Evolutionary conservation across 139 green algal genomes (phyloP).

Genomic region (Coelastrella sp.): DNA sequence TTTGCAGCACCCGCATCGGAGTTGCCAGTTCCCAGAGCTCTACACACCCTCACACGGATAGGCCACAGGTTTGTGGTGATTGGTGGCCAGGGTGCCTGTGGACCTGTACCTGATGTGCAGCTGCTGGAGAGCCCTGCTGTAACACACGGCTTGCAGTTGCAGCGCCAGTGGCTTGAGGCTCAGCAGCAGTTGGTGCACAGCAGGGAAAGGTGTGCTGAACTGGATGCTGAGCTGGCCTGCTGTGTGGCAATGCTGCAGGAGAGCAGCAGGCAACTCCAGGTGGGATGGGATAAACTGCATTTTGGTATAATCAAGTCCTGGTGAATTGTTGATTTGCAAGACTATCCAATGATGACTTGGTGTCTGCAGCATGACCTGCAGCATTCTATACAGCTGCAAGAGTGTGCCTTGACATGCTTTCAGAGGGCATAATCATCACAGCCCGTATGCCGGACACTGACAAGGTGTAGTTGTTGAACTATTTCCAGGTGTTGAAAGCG

Average conservation of each 20-base stretch:
- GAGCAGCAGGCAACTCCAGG: neutral
- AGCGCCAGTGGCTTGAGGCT: neutral
- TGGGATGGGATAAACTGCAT: neutral
- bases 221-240: conserved; percentile 4
- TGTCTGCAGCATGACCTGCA: too few relatives aligned
- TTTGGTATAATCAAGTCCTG: too few relatives aligned
- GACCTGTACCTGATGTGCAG: conserved; percentile 24
- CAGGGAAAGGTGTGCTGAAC: neutral
- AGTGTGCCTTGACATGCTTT: too few relatives aligned
- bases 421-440: too few relatives aligned
- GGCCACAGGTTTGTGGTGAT: conserved; percentile 56
- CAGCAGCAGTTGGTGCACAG: conserved; percentile 6
- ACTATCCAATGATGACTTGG: too few relatives aligned
- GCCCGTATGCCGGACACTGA: neutral
- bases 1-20: conserved; percentile 47
- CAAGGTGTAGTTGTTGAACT: neutral
- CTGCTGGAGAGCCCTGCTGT: conserved; percentile 39
- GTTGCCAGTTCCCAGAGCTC: conserved; percentile 48
- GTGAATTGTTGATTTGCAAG: too few relatives aligned
- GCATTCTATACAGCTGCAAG: too few relatives aligned
- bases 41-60: conserved; percentile 59
- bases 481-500: too few relatives aligned
- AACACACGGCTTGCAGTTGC: conserved; percentile 3
- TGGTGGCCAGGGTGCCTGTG: conserved; percentile 50
- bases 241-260: conserved; percentile 3